Evolutionary conservation across 805 yeast species (phyloP).

Genomic region (Kodamaea laetipori): DNA sequence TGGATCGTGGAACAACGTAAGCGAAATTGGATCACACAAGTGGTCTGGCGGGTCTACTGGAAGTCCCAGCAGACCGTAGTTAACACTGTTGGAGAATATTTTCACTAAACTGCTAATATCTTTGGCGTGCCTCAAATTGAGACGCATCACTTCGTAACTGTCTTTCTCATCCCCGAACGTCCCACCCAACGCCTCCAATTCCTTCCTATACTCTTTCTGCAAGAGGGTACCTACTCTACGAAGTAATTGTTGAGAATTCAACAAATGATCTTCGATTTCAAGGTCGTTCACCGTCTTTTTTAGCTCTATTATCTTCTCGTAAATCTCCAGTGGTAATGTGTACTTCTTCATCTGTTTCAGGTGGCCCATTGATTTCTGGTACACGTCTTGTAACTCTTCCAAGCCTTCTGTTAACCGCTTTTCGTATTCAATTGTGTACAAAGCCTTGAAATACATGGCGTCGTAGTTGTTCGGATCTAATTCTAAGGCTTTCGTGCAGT

Average conservation of each 20-base stretch:
- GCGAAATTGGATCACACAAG: slow-evolving; percentile 43
- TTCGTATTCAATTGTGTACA: slow-evolving; percentile 13
- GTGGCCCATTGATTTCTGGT: slow-evolving; percentile 16
- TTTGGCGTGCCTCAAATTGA: slow-evolving; percentile 13
- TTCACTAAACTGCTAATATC: slow-evolving; percentile 15
- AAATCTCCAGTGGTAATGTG: slow-evolving; percentile 19
- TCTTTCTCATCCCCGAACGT: background rate
- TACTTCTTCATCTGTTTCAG: slow-evolving; percentile 16
- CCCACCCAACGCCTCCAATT: too few relatives aligned
- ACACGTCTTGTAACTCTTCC: slow-evolving; percentile 16
- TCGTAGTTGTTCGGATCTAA: slow-evolving; percentile 20
- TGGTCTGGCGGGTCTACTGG: slow-evolving; percentile 31
- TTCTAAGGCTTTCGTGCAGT: slow-evolving; percentile 18
- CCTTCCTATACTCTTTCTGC: too few relatives aligned
- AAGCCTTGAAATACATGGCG: slow-evolving; percentile 17
- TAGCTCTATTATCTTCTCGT: slow-evolving; percentile 14
- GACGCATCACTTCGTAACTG: slow-evolving; percentile 8
- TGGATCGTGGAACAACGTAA: slow-evolving; percentile 43
- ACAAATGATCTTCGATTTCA: slow-evolving; percentile 10
- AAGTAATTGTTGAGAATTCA: slow-evolving; percentile 11
- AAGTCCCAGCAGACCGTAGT: slow-evolving; percentile 3
- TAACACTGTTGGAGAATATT: slow-evolving; percentile 10
- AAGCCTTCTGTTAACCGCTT: slow-evolving; percentile 14
- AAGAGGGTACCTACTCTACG: too few relatives aligned
- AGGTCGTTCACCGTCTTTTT: slow-evolving; percentile 9